A percentile compares a stretch with the other conserved stretches of the same genome.
Conservation (phyloP, 2,329 filamentous ascomycete species). For the Pseudogymnoascus destructans region DNA sequence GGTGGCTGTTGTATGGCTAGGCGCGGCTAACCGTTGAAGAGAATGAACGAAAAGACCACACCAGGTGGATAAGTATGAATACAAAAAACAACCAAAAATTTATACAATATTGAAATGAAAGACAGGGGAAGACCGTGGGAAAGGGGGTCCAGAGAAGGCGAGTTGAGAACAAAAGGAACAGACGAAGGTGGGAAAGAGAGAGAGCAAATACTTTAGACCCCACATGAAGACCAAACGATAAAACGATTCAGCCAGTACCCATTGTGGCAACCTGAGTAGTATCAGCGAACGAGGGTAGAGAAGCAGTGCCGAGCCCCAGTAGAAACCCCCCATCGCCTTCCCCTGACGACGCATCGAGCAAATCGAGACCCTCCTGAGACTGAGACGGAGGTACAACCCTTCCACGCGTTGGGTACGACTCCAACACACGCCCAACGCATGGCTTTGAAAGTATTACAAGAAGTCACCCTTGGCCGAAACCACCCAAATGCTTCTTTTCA, state of each 20-base stretch:
- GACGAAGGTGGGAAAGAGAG: constrained; percentile 3
- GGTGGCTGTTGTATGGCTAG: neutral
- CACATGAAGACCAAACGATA: neutral
- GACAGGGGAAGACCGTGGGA: neutral
- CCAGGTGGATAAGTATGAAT: neutral
- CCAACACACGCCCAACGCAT: neutral
- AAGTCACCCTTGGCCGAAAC: neutral
- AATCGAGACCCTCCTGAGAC: constrained; percentile 2
- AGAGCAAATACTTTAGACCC: neutral
- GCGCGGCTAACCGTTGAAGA: neutral
- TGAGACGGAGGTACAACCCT: constrained; percentile 5
- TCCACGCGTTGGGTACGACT: constrained; percentile 1
- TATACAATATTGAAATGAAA: constrained; percentile 5
- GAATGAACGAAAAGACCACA: constrained; percentile 1
- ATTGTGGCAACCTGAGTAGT: neutral
- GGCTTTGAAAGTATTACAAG: constrained; percentile 1
- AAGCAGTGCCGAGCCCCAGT: neutral
- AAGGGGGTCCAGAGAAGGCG: neutral
- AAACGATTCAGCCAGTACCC: constrained; percentile 2
- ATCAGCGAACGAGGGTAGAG: neutral
- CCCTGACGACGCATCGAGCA: neutral
- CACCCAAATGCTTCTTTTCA: neutral
- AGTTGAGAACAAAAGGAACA: neutral
- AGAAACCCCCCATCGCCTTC: neutral
- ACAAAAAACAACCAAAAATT: constrained; percentile 4